Percentiles rank a stretch among this genome's conserved stretches.
Evolutionary conservation across 2,329 filamentous ascomycete genomes (phyloP).

Genomic region (Colletotrichum horii): DNA sequence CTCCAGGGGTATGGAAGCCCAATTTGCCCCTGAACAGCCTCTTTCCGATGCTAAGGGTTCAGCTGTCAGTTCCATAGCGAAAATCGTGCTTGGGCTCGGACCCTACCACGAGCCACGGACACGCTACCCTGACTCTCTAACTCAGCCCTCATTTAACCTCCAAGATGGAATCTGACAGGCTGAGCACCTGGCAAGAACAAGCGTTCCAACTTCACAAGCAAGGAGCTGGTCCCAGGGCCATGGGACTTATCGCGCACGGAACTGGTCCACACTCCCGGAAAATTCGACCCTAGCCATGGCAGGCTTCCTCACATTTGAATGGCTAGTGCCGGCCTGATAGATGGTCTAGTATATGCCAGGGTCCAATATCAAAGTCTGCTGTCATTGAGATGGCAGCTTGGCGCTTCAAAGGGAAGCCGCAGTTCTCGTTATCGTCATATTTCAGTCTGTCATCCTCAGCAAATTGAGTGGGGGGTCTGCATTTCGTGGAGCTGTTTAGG

Average conservation of each 20-base stretch:
- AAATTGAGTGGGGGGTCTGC: neutral
- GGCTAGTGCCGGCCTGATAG: neutral
- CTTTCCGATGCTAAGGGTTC: neutral
- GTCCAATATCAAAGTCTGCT: neutral
- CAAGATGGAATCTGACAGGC: neutral
- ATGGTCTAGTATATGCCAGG: neutral
- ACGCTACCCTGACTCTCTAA: constrained; percentile 3
- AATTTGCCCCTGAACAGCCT: constrained; percentile 6
- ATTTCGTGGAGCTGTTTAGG: neutral
- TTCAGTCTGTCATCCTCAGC: neutral
- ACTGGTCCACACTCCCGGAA: neutral
- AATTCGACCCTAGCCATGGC: neutral
- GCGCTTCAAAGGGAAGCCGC: neutral
- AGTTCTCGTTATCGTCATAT: neutral
- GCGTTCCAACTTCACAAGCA: neutral
- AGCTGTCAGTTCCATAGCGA: neutral
- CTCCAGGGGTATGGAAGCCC: neutral
- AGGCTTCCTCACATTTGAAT: neutral
- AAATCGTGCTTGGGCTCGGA: neutral
- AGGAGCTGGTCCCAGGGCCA: neutral
- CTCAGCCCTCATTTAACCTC: neutral
- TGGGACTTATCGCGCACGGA: neutral
- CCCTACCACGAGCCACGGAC: neutral
- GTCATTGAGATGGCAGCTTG: neutral
- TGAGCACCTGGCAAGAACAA: neutral